phyloP scores from a whole-genome alignment of 441 rosid genomes.

The Eutrema salsugineum region DNA sequence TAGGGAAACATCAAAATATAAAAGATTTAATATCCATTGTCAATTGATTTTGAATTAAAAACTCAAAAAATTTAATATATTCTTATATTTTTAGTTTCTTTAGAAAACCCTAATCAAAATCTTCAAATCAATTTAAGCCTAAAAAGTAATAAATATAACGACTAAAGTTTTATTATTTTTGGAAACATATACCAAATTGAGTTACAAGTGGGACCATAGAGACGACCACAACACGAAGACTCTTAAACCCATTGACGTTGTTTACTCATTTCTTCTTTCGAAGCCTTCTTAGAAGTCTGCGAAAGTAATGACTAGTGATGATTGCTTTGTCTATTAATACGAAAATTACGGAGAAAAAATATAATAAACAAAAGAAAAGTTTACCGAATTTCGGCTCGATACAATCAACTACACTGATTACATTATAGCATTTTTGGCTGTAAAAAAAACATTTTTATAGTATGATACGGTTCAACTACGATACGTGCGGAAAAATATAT shows the following conservation, averaged over 20 bases:
- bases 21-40: too few species aligned
- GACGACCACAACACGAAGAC: conserved; percentile 1
- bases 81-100: too few species aligned
- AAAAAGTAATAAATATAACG: neutral
- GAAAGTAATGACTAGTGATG: conserved; percentile 1
- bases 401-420: neutral
- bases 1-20: too few species aligned
- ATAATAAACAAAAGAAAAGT: neutral
- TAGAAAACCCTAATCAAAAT: neutral
- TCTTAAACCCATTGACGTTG: neutral
- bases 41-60: too few species aligned
- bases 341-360: neutral
- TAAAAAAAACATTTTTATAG: too few species aligned
- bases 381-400: neutral
- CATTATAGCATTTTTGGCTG: too few species aligned
- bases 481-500: too few species aligned
- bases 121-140: neutral
- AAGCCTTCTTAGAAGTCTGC: conserved; percentile 16
- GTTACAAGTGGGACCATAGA: conserved; percentile 17
- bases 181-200: neutral
- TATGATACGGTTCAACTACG: too few species aligned
- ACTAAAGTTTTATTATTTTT: neutral
- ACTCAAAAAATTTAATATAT: too few species aligned
- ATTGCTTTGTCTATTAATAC: conserved; percentile 1
- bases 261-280: neutral